These are phyloP conservation scores for Daedaleopsis sinensis DNA, from an alignment of 768 basidiomycete genomes.

Conservation along the genomic window DNA sequence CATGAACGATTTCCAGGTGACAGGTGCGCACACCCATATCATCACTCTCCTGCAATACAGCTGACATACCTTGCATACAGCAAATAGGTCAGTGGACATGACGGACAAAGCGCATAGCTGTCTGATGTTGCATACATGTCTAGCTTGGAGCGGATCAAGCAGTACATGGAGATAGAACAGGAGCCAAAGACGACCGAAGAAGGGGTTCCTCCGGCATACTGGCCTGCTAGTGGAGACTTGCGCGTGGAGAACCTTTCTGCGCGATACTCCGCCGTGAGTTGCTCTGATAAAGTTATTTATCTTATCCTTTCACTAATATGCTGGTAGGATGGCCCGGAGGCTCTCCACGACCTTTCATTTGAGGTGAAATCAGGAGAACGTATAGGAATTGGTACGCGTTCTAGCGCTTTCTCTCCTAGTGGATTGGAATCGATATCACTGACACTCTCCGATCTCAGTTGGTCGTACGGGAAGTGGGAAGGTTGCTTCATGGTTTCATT, in stretches of 20 bases:
- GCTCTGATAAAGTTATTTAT: too few species aligned
- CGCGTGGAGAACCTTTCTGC: slow-evolving; percentile 55
- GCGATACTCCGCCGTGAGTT: slow-evolving; percentile 41
- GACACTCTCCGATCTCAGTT: slow-evolving; percentile 43
- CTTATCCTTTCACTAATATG: slow-evolving; percentile 5
- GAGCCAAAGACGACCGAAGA: slow-evolving; percentile 45
- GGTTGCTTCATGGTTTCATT: slow-evolving; percentile 28
- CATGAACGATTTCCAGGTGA: slow-evolving; percentile 48
- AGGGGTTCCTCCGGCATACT: slow-evolving; percentile 62
- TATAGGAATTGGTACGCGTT: slow-evolving; percentile 51
- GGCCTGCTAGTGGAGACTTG: slow-evolving; percentile 63
- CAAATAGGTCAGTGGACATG: slow-evolving; percentile 28
- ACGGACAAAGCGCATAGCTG: background rate
- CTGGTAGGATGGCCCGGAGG: slow-evolving; percentile 51
- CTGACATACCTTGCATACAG: slow-evolving; percentile 12
- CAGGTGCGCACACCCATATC: slow-evolving; percentile 32
- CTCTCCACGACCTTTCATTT: slow-evolving; percentile 55
- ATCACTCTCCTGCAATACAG: too few species aligned
- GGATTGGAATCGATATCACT: background rate
- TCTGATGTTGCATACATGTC: background rate
- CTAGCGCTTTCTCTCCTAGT: background rate
- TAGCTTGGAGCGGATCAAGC: slow-evolving; percentile 54
- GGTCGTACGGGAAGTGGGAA: slow-evolving; percentile 64
- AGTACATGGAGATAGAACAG: slow-evolving; percentile 59
- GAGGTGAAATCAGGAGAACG: slow-evolving; percentile 58